Percentiles rank a stretch among this genome's conserved stretches.
Conservation (phyloP, 139 green algal species). For the Closterium sp. region DNA sequence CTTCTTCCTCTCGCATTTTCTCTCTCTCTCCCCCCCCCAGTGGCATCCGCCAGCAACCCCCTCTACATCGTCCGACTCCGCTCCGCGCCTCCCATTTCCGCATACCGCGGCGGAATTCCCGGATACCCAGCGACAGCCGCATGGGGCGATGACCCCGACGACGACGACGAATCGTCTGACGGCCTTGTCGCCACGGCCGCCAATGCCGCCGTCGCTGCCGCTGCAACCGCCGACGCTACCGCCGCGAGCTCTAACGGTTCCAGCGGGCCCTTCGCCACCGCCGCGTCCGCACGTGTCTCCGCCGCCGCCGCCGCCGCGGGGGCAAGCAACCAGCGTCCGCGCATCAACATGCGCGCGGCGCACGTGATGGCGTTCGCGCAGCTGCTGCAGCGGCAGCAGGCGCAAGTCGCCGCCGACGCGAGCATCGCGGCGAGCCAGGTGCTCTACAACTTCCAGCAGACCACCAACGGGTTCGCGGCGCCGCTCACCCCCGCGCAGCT, state of each 20-base stretch:
- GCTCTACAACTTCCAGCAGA: not conserved
- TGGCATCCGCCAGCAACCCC: not conserved
- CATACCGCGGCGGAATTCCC: not conserved
- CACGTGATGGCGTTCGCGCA: not conserved
- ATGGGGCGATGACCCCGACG: not conserved
- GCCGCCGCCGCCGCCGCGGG: no score
- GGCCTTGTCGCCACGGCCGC: not conserved
- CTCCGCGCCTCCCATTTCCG: not conserved
- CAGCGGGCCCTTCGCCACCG: not conserved
- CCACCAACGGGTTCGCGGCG: not conserved
- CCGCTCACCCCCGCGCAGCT: slow-evolving; percentile 2
- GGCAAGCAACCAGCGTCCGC: not conserved
- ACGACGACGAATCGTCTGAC: not conserved
- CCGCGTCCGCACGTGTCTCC: not conserved
- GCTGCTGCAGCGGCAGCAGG: not conserved
- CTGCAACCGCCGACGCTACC: not conserved
- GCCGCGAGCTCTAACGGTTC: not conserved
- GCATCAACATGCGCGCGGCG: not conserved
- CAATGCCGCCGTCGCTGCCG: not conserved
- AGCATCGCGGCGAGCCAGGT: not conserved
- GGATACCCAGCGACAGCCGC: not conserved
- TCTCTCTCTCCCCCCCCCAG: not conserved
- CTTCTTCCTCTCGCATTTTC: not conserved
- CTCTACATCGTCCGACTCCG: not conserved
- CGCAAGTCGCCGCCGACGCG: not conserved